Percentiles rank a stretch among this genome's conserved stretches.
phyloP scores from a whole-genome alignment of 495 filamentous ascomycete species.

The Pseudevernia furfuracea region DNA sequence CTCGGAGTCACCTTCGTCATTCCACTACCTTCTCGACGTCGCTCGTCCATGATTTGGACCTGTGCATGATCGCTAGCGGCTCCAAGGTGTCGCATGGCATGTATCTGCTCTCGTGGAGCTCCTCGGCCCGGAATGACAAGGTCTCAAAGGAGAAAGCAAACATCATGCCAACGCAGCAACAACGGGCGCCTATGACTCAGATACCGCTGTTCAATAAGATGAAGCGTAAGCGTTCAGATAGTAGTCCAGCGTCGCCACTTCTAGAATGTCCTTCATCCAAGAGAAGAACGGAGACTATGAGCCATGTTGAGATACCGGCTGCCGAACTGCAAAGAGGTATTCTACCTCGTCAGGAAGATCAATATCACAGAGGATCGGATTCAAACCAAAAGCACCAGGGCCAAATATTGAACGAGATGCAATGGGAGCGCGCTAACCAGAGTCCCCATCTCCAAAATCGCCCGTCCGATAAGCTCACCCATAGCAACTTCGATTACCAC shows the following conservation, averaged over 20 bases:
- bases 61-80: slow-evolving; percentile 7
- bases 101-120: slow-evolving; percentile 51
- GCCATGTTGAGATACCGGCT: slow-evolving; percentile 18
- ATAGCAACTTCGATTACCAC: background rate
- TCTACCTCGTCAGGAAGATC: background rate
- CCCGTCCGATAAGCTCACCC: background rate
- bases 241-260: slow-evolving; percentile 23
- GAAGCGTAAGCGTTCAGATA: slow-evolving; percentile 50
- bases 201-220: slow-evolving; percentile 38
- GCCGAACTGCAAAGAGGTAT: background rate
- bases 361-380: background rate
- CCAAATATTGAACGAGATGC: background rate
- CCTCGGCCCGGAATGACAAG: slow-evolving; percentile 49
- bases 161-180: slow-evolving; percentile 35
- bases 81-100: slow-evolving; percentile 45
- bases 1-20: background rate
- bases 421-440: background rate
- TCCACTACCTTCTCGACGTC: background rate
- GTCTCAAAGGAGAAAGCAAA: slow-evolving; percentile 43
- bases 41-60: background rate
- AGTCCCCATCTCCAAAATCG: background rate
- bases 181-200: slow-evolving; percentile 36
- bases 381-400: background rate
- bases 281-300: slow-evolving; percentile 15
- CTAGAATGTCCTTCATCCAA: slow-evolving; percentile 7